Base-by-base conservation (phyloP, 2,329 filamentous ascomycete genomes). In the Thelonectria discophora region DNA sequence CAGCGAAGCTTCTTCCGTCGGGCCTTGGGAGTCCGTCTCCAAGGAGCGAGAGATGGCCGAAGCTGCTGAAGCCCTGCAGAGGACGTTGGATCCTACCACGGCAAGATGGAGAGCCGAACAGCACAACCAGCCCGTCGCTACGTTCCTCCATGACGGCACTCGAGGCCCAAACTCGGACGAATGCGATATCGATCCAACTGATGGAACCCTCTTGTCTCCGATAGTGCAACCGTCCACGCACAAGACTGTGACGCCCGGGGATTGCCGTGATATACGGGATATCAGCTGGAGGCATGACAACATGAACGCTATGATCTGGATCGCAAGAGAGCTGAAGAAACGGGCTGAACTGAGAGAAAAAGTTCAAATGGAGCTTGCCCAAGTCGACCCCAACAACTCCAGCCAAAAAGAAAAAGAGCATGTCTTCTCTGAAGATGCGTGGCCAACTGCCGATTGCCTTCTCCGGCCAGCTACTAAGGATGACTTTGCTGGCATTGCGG, bases 401-500 rank as follows among this genome's bases (percentile, higher is more conserved):
- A 10, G 21, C 17, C 42, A 46, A 39, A 55, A 48, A 55, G n/a
- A 57, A 34, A 9, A 34, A 34, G 3, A 11, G 7, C 10, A 34
- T 11, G 21, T 50, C 21, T 15, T 47, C 40, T 2, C 27, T 30
- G 40, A 52, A 18, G 65, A 70, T 21, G 58, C 48, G 9, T 76
- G 70, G 68, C 75, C 74, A 12, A 69, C 60, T 57, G 62, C 73
- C 47, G 9, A 71, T 3, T 82, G 78, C 45, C 72, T 77, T 43
- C 60, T 86, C 18, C 80, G 83, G 0, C 82, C 82, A 0, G 82
- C 75, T 1, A 63, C 47, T 1, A 52, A 65, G 0, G 27, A 54
- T 0, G 82, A 86, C 54, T 76, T 83, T 48, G 54, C 59, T 0
- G 71, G 65, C 0, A 78, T 85, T n/a, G 70, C 74, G 0, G 59